Conservation (phyloP, 1,139 yeast species). For the Hyphopichia khmerensis region DNA sequence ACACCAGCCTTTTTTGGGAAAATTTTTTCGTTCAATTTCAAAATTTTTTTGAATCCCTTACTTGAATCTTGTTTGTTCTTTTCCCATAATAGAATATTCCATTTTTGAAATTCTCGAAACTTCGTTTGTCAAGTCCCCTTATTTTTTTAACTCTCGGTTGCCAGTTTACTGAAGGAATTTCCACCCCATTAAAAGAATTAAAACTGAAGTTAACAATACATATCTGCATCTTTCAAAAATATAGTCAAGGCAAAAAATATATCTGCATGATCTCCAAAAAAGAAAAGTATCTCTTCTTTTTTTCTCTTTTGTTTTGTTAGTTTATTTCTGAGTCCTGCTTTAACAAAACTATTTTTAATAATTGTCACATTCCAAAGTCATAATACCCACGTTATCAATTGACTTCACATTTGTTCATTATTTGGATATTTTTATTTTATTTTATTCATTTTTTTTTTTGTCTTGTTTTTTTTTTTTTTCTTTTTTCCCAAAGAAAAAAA, state of each 20-base stretch:
- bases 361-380: not conserved
- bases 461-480: not conserved
- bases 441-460: not conserved
- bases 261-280: not conserved
- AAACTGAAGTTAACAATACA: not conserved
- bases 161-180: not conserved
- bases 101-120: too few species aligned
- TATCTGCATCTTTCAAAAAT: not conserved
- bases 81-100: too few species aligned
- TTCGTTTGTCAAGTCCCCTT: too few species aligned
- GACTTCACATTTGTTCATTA: too few species aligned
- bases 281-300: not conserved
- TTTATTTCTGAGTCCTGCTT: too few species aligned
- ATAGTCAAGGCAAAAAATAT: not conserved
- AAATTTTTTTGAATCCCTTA: too few species aligned
- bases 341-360: not conserved
- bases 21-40: too few species aligned
- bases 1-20: too few species aligned
- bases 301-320: too few species aligned
- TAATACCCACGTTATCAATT: not conserved
- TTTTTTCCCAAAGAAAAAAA: not conserved
- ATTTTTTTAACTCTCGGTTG: too few species aligned
- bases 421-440: not conserved
- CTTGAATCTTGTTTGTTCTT: too few species aligned
- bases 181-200: not conserved